These are phyloP conservation scores for Penicillium steckii DNA, from an alignment of 495 filamentous ascomycete genomes.

Conservation along the genomic window DNA sequence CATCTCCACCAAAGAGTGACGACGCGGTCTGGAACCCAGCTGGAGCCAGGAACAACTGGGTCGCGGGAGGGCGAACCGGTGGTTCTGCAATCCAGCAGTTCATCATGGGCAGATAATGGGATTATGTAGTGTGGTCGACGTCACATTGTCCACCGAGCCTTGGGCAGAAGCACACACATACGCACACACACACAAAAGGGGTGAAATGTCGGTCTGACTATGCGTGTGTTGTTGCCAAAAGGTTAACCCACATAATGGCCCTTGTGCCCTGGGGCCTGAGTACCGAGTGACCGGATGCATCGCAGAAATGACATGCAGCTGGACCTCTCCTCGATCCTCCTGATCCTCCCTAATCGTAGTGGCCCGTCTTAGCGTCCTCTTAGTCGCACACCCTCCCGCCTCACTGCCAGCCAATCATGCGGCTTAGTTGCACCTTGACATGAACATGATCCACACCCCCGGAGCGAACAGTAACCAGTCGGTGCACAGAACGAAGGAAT, in stretches of 20 bases:
- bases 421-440: constrained; percentile 7
- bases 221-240: constrained; percentile 6
- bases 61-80: constrained; percentile 18
- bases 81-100: constrained; percentile 8
- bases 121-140: constrained; percentile 19
- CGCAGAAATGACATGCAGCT: constrained; percentile 16
- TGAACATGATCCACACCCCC: constrained; percentile 9
- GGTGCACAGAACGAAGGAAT: constrained; percentile 17
- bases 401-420: constrained; percentile 19
- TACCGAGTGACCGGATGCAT: constrained; percentile 9
- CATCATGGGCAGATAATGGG: constrained; percentile 12
- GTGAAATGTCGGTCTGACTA: constrained; percentile 25
- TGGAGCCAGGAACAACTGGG: constrained; percentile 22
- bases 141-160: constrained; percentile 9
- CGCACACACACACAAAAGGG: not conserved
- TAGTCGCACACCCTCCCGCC: constrained; percentile 18
- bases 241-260: not conserved
- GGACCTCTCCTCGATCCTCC: constrained; percentile 3
- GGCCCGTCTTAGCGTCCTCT: constrained; percentile 12
- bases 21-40: constrained; percentile 17
- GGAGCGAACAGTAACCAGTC: constrained; percentile 14
- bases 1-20: constrained; percentile 13
- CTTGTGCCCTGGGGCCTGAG: not conserved
- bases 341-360: constrained; percentile 13
- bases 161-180: not conserved